Percentiles rank a stretch among this genome's conserved stretches.
phyloP scores from a whole-genome alignment of 164 flowering plant genomes.

The Houttuynia cordata region DNA sequence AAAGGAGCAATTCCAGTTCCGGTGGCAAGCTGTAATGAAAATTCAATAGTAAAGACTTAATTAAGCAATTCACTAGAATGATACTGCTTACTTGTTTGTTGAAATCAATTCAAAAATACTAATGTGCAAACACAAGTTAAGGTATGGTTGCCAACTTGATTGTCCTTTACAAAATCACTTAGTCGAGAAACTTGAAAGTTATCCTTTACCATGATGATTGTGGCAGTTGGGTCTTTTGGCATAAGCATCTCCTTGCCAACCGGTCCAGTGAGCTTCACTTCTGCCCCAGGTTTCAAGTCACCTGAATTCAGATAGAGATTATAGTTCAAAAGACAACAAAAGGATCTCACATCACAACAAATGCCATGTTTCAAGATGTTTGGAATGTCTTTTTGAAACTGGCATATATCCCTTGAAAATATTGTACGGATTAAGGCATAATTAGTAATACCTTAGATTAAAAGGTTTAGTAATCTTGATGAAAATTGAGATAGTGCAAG shows the following conservation, averaged over 20 bases:
- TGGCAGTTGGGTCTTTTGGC: conserved; percentile 93
- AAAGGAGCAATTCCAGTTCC: conserved; percentile 99
- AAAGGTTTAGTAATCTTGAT: not conserved
- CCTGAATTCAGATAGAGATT: conserved; percentile 23
- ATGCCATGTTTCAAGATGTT: not conserved
- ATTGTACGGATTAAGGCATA: not conserved
- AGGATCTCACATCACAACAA: not conserved
- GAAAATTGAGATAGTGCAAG: not conserved
- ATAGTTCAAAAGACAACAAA: not conserved
- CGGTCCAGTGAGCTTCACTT: conserved; percentile 85
- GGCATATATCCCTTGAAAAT: not conserved
- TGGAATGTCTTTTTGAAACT: not conserved
- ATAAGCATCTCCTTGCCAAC: conserved; percentile 99
- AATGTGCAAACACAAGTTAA: too few species aligned
- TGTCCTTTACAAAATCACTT: too few species aligned
- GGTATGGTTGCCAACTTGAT: too few species aligned
- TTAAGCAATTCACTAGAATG: not conserved
- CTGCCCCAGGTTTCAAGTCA: conserved; percentile 88
- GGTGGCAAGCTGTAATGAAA: conserved; percentile 65
- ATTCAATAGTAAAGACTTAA: not conserved
- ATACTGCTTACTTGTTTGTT: too few species aligned
- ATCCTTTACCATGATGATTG: conserved; percentile 61
- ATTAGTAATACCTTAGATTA: not conserved
- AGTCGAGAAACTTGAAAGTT: too few species aligned
- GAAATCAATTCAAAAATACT: too few species aligned